Base-by-base conservation (phyloP, 2,329 filamentous ascomycete species). In the Penicillium sclerotigenum region DNA sequence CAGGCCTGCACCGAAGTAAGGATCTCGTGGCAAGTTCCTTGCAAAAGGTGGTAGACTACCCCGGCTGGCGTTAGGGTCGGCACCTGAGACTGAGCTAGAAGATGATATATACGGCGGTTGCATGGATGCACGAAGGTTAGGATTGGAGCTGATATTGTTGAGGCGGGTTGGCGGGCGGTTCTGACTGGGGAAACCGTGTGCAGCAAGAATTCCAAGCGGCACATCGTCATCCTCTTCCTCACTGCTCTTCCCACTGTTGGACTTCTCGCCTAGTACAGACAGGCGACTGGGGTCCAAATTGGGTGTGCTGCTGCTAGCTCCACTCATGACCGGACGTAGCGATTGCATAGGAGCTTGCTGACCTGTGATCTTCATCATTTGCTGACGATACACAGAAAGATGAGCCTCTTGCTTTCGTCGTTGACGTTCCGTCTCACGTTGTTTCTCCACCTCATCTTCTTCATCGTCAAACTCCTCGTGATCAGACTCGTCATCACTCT, bases 281-380 rank as follows among this genome's bases (percentile, higher is more conserved):
- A 71, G 64, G 18, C 71, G 72, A 54, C 72, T 74, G 3, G 74
- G 70, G 14, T 46, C 14, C 20, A 89, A 71, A 59, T 86, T 86
- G 1, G 87, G 85, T 4, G 84, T 83, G 70, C 87, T 89, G 66
- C 81, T 79, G 53, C 73, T 76, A 5, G 83, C 84, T 33, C 81
- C 77, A 18, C 81, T 79, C 58, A 87, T 72, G 47, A 77, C 76
- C 14, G 83, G 80, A n/a, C 85, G 83, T 26, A 80, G 72, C 11
- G 77, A 68, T 14, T 80, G 72, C 40, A 77, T 75, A 11, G 80
- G 73, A 5, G 80, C 72, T 22, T 85, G 77, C 64, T 93, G 90
- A 46, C 91, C 91, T 0, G 91, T 95, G 29, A 94, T 88, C 75
- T 96, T 96, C 89, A 93, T 96, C 91, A 96, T 96, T 74, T 94